These are phyloP conservation scores for Irpex sp. DNA, from an alignment of 1,284 basidiomycete genomes.

Conservation along the genomic window DNA sequence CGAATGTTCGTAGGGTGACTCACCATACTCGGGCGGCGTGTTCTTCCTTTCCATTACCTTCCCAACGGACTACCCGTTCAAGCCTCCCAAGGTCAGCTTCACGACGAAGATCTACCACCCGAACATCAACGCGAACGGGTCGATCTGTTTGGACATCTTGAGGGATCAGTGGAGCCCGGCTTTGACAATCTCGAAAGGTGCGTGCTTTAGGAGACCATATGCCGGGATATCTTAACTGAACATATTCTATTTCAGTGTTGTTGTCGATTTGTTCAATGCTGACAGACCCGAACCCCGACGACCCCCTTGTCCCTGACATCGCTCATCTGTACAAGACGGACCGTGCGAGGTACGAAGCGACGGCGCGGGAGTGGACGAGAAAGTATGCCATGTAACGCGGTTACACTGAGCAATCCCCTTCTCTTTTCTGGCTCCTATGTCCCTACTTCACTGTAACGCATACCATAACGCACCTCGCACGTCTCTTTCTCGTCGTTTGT, in stretches of 20 bases:
- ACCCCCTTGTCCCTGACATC: slow-evolving; percentile 81
- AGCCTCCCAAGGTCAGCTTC: slow-evolving; percentile 99
- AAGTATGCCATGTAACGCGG: slow-evolving; percentile 72
- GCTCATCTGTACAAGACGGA: slow-evolving; percentile 96
- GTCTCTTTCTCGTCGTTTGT: not conserved
- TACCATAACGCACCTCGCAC: not conserved
- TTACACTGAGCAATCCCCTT: slow-evolving; percentile 7
- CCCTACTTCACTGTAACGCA: not conserved
- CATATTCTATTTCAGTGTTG: slow-evolving; percentile 55
- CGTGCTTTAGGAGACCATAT: slow-evolving; percentile 19
- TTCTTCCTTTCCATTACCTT: slow-evolving; percentile 95
- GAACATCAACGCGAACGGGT: slow-evolving; percentile 97
- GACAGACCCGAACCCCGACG: slow-evolving; percentile 96
- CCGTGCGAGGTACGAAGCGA: slow-evolving; percentile 89
- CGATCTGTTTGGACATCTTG: slow-evolving; percentile 97
- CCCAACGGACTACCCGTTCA: slow-evolving; percentile 97
- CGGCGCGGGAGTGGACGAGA: slow-evolving; percentile 96
- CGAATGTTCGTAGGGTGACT: slow-evolving; percentile 65
- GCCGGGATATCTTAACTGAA: not conserved
- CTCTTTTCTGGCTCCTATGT: not conserved
- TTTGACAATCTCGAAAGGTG: slow-evolving; percentile 97
- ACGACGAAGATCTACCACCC: slow-evolving; percentile 98
- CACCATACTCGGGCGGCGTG: slow-evolving; percentile 93
- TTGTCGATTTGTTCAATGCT: slow-evolving; percentile 97
- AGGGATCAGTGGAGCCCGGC: slow-evolving; percentile 98